Evolutionary conservation across 176 grass and related monocot species (phyloP), one percentile per base, ranked within the genome.

Genomic region (Triticum monococcum): DNA sequence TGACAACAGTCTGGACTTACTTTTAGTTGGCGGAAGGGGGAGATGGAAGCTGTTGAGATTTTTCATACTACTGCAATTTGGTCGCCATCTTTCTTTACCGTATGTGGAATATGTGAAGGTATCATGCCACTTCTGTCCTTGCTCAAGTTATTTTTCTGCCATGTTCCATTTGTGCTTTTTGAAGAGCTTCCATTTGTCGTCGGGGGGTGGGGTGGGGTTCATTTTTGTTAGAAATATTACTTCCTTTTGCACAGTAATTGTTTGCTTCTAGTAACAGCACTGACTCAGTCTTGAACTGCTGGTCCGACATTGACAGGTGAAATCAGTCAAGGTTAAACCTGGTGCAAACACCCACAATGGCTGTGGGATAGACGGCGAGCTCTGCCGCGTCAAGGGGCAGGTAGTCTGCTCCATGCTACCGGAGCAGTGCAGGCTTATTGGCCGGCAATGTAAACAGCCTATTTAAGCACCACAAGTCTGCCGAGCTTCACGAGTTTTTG

Each of bases 61-160:
- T 91, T 99, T 99, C 80, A 83, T 99, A 83, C 67, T 87, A 13
- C 83, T 97, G 83, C 97, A 99, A 83, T 97, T 99, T 28, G 94
- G 97, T 43, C 82, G 86, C 12, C 94, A 99, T 85, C 92, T 97
- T 88, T 99, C 94, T 85, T 88, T 99, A 36, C 94, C 97, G 11
- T 99, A 94, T 78, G 94, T 99, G 10, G 94, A 96, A 69, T 99
- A 96, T 85, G 84, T 99, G 31, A 99, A 99, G 94, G 97, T 99
- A 93, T 50, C 6, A 59, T 78, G 32, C 69, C 41, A 68, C 36
- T 90, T 40, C 18, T 28, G 72, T 75, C 46, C 76, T 72, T 86
- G 26, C 28, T 88, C 40, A 26, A 66, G n/a, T 59, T 64, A 48
- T 80, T 54, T 91, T 91, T 62, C 37, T 23, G 0, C 12, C 64